Evolutionary conservation across 169 alveolate species (phyloP).

Genomic region (Plasmodium sp.): DNA sequence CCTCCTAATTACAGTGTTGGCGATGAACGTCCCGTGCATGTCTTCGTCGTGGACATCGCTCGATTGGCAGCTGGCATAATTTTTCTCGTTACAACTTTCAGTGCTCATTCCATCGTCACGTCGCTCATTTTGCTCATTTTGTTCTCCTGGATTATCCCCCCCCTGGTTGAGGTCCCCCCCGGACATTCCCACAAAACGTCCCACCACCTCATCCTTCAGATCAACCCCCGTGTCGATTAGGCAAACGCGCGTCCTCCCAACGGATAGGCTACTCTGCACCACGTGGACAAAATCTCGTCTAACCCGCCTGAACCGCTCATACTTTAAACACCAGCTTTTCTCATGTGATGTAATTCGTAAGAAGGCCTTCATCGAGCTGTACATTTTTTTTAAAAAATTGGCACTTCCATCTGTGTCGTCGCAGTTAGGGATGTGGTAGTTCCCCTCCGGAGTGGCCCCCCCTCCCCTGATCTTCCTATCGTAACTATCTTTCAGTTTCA

Average conservation of each 20-base stretch:
- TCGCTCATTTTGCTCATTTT: background rate
- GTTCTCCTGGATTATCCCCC: background rate
- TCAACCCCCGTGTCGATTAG: constrained; percentile 45
- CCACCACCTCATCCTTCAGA: background rate
- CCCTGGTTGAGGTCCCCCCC: too few species aligned
- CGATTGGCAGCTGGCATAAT: constrained; percentile 13
- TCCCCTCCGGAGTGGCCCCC: background rate
- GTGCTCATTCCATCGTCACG: background rate
- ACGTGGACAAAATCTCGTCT: background rate
- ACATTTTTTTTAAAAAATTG: constrained; percentile 9
- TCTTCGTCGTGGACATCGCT: background rate
- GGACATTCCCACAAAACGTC: background rate
- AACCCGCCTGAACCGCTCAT: background rate
- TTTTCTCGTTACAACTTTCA: background rate
- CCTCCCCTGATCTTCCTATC: background rate
- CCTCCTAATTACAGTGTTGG: constrained; percentile 3
- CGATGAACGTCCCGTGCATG: background rate
- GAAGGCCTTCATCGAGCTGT: background rate
- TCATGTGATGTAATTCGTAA: background rate
- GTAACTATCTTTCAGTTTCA: constrained; percentile 1
- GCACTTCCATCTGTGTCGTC: background rate
- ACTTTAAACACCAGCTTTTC: background rate
- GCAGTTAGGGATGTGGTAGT: background rate
- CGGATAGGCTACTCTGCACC: background rate
- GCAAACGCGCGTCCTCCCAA: constrained; percentile 15